Conservation (phyloP, 345 rosid species). For the Eucalyptus marginata region DNA sequence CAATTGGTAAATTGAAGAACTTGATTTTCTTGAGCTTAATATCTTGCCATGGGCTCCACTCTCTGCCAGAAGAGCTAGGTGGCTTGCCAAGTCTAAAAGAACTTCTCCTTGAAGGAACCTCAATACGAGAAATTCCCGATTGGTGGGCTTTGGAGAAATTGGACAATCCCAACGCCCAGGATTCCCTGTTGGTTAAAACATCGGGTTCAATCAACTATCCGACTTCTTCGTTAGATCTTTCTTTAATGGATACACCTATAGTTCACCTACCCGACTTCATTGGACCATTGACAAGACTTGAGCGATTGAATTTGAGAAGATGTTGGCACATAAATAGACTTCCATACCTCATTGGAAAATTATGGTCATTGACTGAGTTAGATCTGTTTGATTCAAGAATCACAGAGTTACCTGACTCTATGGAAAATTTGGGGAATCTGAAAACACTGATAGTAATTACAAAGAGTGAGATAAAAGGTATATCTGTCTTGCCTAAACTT, state of each 20-base stretch:
- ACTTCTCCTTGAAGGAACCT: background rate
- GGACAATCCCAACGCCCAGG: fast-evolving
- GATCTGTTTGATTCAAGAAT: fast-evolving
- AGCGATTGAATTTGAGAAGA: background rate
- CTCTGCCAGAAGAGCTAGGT: background rate
- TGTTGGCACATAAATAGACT: background rate
- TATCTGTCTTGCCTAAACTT: background rate
- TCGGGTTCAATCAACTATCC: background rate
- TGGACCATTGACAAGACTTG: fast-evolving
- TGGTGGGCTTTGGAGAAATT: background rate
- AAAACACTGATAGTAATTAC: fast-evolving
- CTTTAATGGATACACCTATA: fast-evolving
- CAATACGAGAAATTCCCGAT: background rate
- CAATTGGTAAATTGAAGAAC: background rate
- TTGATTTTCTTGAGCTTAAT: background rate
- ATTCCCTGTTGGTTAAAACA: background rate
- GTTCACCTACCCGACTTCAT: fast-evolving
- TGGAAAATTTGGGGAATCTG: fast-evolving
- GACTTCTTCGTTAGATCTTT: background rate
- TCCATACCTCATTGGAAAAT: background rate
- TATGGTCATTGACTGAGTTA: background rate
- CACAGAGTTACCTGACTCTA: background rate
- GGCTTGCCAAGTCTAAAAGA: background rate
- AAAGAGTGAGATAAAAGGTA: fast-evolving
- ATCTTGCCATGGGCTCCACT: fast-evolving